These are phyloP conservation scores for Leccinellum rugosiceps DNA, from an alignment of 768 basidiomycete species.

Conservation along the genomic window DNA sequence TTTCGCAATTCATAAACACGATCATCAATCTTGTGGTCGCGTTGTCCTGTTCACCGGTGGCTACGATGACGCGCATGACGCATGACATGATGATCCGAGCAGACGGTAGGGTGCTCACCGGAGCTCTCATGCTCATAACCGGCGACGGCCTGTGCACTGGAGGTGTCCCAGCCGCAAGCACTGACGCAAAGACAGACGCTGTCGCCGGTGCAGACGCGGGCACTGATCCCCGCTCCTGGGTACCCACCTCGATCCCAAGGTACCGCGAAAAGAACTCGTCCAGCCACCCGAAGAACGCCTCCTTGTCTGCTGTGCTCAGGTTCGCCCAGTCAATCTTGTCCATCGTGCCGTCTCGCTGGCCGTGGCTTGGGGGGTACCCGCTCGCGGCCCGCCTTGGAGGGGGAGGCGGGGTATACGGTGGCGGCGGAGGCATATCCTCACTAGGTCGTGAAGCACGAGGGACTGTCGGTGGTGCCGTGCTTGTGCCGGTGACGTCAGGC, in stretches of 20 bases:
- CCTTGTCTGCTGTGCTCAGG: slow-evolving; percentile 63
- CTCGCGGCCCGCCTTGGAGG: slow-evolving; percentile 29
- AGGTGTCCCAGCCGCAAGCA: neutral
- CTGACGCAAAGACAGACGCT: too few relatives aligned
- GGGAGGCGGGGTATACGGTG: slow-evolving; percentile 17
- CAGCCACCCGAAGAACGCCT: slow-evolving; percentile 72
- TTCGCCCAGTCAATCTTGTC: slow-evolving; percentile 63
- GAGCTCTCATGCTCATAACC: neutral
- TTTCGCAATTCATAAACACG: neutral
- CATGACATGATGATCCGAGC: neutral
- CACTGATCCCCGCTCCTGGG: neutral
- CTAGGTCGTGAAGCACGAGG: slow-evolving; percentile 15
- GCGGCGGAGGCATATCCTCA: slow-evolving; percentile 9
- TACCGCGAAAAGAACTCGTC: slow-evolving; percentile 73
- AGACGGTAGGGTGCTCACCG: slow-evolving; percentile 15
- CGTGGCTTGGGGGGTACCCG: slow-evolving; percentile 20
- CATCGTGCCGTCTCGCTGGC: slow-evolving; percentile 1
- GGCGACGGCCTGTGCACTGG: neutral
- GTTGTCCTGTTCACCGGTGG: slow-evolving; percentile 21
- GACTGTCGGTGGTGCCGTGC: slow-evolving; percentile 4
- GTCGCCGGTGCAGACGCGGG: neutral
- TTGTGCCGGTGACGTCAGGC: slow-evolving; percentile 9
- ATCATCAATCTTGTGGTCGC: slow-evolving; percentile 15
- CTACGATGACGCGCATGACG: slow-evolving; percentile 6
- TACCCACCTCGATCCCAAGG: slow-evolving; percentile 27